These are phyloP conservation scores for Rhizomucor pusillus DNA, from an alignment of 371 early-diverging fungal species.

Conservation along the genomic window DNA sequence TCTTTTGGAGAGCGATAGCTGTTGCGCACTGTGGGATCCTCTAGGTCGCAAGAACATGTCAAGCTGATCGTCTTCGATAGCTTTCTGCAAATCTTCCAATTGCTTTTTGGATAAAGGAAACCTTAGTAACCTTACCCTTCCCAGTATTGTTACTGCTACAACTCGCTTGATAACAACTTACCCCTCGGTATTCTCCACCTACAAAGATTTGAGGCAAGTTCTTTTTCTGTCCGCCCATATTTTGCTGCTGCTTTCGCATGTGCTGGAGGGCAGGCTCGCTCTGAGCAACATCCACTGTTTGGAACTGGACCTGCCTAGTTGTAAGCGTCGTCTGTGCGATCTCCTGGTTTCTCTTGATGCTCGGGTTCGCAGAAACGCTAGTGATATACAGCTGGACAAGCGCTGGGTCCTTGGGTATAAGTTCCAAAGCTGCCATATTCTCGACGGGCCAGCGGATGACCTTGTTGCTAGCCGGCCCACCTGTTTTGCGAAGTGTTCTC, in stretches of 20 bases:
- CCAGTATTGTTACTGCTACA: too few relatives aligned
- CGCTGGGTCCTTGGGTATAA: conserved; percentile 23
- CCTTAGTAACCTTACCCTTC: too few relatives aligned
- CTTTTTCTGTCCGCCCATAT: conserved; percentile 13
- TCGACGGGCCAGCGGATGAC: conserved; percentile 19
- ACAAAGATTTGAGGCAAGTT: conserved; percentile 40
- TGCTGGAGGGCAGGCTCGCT: conserved; percentile 38
- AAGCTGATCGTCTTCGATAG: conserved; percentile 10
- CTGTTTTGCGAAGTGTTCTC: conserved; percentile 19
- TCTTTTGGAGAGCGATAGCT: background rate
- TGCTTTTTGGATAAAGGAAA: conserved; percentile 1
- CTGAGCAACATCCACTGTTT: conserved; percentile 36
- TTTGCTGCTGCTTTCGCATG: conserved; percentile 26
- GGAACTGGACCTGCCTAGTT: conserved; percentile 20
- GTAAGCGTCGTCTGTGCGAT: conserved; percentile 17
- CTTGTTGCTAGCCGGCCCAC: conserved; percentile 13
- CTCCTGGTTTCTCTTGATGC: conserved; percentile 35
- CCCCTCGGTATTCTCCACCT: conserved; percentile 36
- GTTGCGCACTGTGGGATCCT: background rate
- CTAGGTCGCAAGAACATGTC: conserved; percentile 7
- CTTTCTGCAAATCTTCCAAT: background rate
- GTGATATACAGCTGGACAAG: conserved; percentile 34
- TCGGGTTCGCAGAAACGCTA: conserved; percentile 29
- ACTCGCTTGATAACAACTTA: too few relatives aligned
- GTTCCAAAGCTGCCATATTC: conserved; percentile 9